phyloP scores from a whole-genome alignment of 1,139 yeast genomes.

The Dujonia santamariae region DNA sequence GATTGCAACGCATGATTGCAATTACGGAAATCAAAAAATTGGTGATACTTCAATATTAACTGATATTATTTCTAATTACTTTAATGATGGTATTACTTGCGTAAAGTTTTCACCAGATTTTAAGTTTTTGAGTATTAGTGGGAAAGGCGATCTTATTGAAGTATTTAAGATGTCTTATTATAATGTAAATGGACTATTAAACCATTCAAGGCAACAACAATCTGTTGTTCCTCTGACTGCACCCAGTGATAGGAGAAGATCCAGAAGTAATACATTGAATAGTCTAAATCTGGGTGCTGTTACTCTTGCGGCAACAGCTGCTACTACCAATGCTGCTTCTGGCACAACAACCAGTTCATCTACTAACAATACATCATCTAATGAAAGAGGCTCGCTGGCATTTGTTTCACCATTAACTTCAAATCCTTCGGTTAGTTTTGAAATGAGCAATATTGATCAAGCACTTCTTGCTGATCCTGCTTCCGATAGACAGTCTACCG shows the following conservation, averaged over 20 bases:
- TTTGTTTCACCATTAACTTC: constrained; percentile 21
- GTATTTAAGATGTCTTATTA: constrained; percentile 46
- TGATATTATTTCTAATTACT: constrained; percentile 65
- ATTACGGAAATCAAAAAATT: constrained; percentile 19
- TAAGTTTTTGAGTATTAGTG: constrained; percentile 54
- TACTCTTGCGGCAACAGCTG: neutral
- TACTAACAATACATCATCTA: constrained; percentile 10
- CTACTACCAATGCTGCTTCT: constrained; percentile 6
- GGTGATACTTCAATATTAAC: constrained; percentile 40
- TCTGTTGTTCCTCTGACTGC: constrained; percentile 16
- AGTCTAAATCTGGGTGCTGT: constrained; percentile 17
- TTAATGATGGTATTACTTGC: constrained; percentile 59
- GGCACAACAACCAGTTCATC: neutral
- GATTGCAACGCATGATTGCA: constrained; percentile 18
- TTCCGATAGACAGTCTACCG: neutral
- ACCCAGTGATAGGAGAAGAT: constrained; percentile 22
- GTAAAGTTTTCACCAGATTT: constrained; percentile 64
- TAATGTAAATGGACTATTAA: constrained; percentile 32
- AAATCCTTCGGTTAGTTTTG: constrained; percentile 23
- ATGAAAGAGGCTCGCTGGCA: too few relatives aligned
- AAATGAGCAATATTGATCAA: constrained; percentile 12
- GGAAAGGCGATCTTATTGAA: constrained; percentile 59
- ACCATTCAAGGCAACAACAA: constrained; percentile 12
- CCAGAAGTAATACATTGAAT: constrained; percentile 39
- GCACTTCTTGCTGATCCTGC: constrained; percentile 3